Conservation (phyloP, 257 asterid genomes). For the Solanum verrucosum region DNA sequence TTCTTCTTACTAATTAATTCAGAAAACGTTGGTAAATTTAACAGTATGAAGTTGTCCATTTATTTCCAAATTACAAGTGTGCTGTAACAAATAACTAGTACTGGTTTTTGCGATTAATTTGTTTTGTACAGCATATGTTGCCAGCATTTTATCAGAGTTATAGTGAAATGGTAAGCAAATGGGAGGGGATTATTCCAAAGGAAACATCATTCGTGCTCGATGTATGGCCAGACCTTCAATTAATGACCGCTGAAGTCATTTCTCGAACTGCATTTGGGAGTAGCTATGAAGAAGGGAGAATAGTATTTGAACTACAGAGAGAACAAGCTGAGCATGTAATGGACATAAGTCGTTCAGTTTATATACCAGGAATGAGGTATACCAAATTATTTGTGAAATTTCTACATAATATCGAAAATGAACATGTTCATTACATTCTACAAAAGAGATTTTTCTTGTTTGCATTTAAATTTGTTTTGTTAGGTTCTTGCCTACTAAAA, state of each 20-base stretch:
- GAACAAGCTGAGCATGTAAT: constrained; percentile 26
- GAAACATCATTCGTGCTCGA: constrained; percentile 22
- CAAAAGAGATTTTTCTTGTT: neutral
- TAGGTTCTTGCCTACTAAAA: constrained; percentile 38
- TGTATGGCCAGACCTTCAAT: constrained; percentile 37
- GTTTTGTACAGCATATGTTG: constrained; percentile 6
- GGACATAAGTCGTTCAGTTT: constrained; percentile 4
- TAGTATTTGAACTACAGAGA: constrained; percentile 27
- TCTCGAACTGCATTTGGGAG: constrained; percentile 50
- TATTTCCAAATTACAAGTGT: too few relatives aligned
- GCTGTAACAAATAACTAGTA: neutral
- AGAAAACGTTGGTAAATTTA: neutral
- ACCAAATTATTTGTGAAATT: neutral
- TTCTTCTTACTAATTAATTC: too few relatives aligned
- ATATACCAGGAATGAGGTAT: constrained; percentile 42
- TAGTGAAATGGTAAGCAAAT: constrained; percentile 24
- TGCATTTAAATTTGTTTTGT: neutral
- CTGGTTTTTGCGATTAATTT: neutral
- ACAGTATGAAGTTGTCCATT: too few relatives aligned
- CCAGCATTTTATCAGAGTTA: neutral
- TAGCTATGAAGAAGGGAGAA: constrained; percentile 39
- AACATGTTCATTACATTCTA: neutral
- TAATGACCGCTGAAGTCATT: constrained; percentile 22
- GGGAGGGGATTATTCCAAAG: constrained; percentile 17
- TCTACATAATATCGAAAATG: neutral